Evolutionary conservation across 2,329 filamentous ascomycete genomes (phyloP), one percentile per base, ranked within the genome.

Genomic region (Boeremia lycopersici): DNA sequence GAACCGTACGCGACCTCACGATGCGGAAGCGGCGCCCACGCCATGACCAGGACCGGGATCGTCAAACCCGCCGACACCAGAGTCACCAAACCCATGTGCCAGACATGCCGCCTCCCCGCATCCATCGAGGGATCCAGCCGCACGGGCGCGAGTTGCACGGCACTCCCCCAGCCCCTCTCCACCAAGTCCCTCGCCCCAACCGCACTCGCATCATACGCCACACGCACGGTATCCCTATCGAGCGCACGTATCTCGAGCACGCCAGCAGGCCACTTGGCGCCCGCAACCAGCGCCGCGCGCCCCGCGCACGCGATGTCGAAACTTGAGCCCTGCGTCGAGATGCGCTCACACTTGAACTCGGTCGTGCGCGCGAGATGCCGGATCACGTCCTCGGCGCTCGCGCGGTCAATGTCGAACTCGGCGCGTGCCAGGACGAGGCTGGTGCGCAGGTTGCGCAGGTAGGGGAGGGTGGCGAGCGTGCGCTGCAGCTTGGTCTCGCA

Each of bases 341-440:
- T 28, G 0, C 52, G 53, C 55, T 84, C 79, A 52, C 79, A 88
- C 35, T 80, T 82, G 73, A 89, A 90, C 46, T 85, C 85, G 1
- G 87, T 89, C 0, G 79, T 84, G 41, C 79, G 75, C 52, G 84
- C 78, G 1, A 88, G 69, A 40, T 77, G 78, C 40, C 77, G 81
- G 3, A 87, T 74, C 4, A 86, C 76, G 3, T 74, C 68, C 0
- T 68, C 69, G 0, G 65, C 57, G 10, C 65, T 63, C 1, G 54
- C 48, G 6, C 60, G 19, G 41, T 84, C 75, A 13, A 90, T 64
- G 53, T 86, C 81, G 58, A 91, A 89, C 51, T 90, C 87, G 1
- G 86, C 88, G 1, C 83, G 79, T 0, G 82, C 79, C 12, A 89
- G 80, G 1, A 90, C 78, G n/a, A 91, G 76, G 56, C 85, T 90